Evolutionary conservation across 202 grass and related monocot genomes (phyloP).

Genomic region (Zizania palustris): DNA sequence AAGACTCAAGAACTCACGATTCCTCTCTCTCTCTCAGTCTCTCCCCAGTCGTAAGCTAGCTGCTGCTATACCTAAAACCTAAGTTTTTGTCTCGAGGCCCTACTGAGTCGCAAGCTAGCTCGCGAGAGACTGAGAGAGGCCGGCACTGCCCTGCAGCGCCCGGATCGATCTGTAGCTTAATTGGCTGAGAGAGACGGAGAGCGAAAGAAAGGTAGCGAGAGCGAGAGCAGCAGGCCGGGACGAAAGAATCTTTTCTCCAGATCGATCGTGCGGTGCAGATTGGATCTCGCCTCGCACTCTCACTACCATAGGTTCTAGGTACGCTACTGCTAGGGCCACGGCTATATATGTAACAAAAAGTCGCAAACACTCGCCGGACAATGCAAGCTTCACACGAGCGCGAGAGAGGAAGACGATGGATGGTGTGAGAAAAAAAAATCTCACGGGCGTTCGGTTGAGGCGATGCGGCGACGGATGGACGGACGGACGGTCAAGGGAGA

Average conservation of each 20-base stretch:
- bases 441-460: too few relatives aligned
- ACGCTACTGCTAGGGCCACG: too few relatives aligned
- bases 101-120: neutral
- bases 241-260: slow-evolving; percentile 44
- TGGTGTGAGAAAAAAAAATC: too few relatives aligned
- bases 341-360: too few relatives aligned
- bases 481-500: neutral
- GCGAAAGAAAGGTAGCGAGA: slow-evolving; percentile 14
- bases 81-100: slow-evolving; percentile 11
- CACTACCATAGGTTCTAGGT: too few relatives aligned
- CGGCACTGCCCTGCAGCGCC: neutral
- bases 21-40: neutral
- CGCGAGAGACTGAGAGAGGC: too few relatives aligned
- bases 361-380: too few relatives aligned
- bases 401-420: too few relatives aligned
- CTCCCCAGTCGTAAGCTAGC: neutral
- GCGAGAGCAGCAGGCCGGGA: neutral
- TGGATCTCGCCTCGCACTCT: slow-evolving; percentile 35
- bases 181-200: slow-evolving; percentile 1
- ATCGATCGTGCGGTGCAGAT: slow-evolving; percentile 42
- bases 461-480: too few relatives aligned
- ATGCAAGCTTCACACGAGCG: too few relatives aligned
- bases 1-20: neutral
- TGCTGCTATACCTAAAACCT: neutral
- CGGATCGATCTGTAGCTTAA: slow-evolving; percentile 30